Base-by-base conservation (phyloP, 1,139 yeast genomes). In the Meyerozyma elateridarum region DNA sequence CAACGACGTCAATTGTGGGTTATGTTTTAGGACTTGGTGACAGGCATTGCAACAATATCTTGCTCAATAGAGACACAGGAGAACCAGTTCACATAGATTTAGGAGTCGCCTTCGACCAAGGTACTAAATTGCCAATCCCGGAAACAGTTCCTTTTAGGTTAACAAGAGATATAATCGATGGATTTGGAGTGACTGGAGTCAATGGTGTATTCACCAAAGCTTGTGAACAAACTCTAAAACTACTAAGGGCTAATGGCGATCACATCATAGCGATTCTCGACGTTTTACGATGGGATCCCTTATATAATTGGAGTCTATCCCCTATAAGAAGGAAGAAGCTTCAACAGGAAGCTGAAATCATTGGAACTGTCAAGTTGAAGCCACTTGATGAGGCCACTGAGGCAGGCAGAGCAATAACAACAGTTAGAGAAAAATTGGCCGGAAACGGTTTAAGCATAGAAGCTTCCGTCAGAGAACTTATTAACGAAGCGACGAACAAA, bases 31-130 rank as follows among this genome's bases (percentile, higher is more conserved):
- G 99, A 0, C 66, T 93, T 8, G 99, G 99, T 2, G 99, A 93
- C 52, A 67, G 99, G 16, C 99, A 93, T 56, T 76, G 95, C 50
- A 87, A 87, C 52, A 93, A 93, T 52, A 82, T 93, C 27, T 58
- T 93, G 36, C 52, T 93, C n/a, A 97, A 93, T 52, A 66, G 70
- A 33, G 52, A 52, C 11, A 71, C 85, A 0, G 98, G 98, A 0
- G 96, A 89, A 44, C 95, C 96, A 0, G 79, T 93, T 18, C 98
- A 93, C 54, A 93, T 93, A 47, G 99, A 93, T 54, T 63, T 93
- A 21, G 99, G 98, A 0, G 91, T 91, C 34, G 94, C 97, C 0
- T 93, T 93, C 61, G 98, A 93, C 51, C 89, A 83, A 49, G 98
- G 98, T 0, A 80, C 76, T 45, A 57, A 79, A 11, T 62, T 93